Percentiles rank a stretch among this genome's conserved stretches.
Conservation (phyloP, 176 grass and related monocot species). For the Phyllostachys edulis region DNA sequence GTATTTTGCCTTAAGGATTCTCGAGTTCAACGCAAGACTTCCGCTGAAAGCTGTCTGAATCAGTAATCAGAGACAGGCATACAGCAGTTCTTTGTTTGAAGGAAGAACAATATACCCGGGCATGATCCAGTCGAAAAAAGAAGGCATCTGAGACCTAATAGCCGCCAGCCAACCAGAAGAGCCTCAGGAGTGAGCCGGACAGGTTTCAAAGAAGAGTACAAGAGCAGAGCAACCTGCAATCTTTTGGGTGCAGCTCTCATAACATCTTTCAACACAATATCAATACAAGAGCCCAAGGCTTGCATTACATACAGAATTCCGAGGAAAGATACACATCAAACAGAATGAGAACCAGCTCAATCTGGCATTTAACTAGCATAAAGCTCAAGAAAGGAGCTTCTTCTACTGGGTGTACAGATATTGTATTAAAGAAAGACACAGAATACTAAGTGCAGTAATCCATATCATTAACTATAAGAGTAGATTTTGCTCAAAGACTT, state of each 20-base stretch:
- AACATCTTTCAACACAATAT: not conserved
- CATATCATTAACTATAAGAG: not conserved
- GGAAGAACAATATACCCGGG: not conserved
- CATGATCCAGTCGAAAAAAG: too few species aligned
- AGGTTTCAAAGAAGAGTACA: not conserved
- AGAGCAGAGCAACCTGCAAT: not conserved
- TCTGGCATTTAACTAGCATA: constrained; percentile 9
- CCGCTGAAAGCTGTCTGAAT: not conserved
- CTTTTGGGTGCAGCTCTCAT: not conserved
- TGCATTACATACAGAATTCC: constrained; percentile 31
- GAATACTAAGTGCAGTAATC: not conserved
- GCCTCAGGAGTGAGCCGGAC: not conserved
- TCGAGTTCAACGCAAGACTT: too few species aligned
- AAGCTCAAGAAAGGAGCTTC: constrained; percentile 35
- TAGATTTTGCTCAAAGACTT: not conserved
- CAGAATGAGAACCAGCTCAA: constrained; percentile 11
- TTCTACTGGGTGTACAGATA: not conserved
- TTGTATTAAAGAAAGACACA: not conserved
- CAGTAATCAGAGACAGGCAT: not conserved
- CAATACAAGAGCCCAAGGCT: not conserved
- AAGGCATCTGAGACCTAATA: not conserved
- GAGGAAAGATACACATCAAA: constrained; percentile 15
- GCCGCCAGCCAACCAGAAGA: not conserved
- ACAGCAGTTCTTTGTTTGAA: not conserved
- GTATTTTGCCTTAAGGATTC: too few species aligned